Evolutionary conservation across 2,329 filamentous ascomycete species (phyloP).

Genomic region (Alternaria tenuissima): DNA sequence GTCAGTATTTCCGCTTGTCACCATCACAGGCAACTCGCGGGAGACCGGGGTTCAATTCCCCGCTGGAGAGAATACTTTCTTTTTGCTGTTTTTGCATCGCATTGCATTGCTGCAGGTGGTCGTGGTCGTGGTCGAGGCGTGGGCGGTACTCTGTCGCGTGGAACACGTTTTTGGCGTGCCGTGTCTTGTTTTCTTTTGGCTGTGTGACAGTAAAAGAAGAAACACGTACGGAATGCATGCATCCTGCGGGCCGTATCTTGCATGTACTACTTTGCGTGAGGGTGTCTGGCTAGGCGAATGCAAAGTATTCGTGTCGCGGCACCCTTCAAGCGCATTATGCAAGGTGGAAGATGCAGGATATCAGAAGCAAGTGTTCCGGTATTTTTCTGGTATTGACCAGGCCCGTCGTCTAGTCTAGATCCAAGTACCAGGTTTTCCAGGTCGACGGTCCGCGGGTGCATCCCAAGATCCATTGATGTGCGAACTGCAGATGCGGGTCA

Average conservation of each 20-base stretch:
- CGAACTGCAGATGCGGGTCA: not conserved
- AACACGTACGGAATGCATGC: not conserved
- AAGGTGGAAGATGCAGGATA: not conserved
- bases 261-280: too few relatives aligned
- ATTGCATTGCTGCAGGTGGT: too few relatives aligned
- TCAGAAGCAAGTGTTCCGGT: not conserved
- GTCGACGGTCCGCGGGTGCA: not conserved
- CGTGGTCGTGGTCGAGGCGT: too few relatives aligned
- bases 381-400: not conserved
- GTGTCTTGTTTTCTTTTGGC: not conserved
- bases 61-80: not conserved
- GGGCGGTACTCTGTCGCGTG: too few relatives aligned
- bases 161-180: not conserved
- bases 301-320: not conserved
- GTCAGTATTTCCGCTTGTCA: constrained; percentile 9
- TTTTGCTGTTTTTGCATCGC: not conserved
- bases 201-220: not conserved
- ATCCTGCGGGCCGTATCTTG: too few relatives aligned
- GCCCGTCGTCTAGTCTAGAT: not conserved
- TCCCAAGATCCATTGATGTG: not conserved
- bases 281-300: not conserved
- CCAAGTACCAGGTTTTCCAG: not conserved
- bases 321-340: not conserved
- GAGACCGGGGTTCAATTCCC: not conserved
- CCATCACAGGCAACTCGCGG: not conserved